phyloP scores from a whole-genome alignment of 768 basidiomycete species.

The Zangia roseola region DNA sequence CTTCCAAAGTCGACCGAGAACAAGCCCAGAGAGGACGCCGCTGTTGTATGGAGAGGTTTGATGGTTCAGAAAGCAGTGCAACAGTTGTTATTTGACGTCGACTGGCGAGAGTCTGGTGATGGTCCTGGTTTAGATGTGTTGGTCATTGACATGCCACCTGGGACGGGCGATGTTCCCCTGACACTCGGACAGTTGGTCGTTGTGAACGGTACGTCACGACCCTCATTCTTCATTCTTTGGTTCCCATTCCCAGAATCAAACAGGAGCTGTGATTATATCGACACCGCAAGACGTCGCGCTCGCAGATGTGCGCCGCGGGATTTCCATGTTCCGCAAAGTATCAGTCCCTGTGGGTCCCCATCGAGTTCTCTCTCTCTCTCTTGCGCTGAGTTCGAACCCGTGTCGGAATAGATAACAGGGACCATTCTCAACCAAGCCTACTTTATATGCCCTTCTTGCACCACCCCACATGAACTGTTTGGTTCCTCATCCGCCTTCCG shows the following conservation, averaged over 20 bases:
- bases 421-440: slow-evolving; percentile 86
- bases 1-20: slow-evolving; percentile 55
- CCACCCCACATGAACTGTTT: slow-evolving; percentile 60
- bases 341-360: slow-evolving; percentile 68
- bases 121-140: slow-evolving; percentile 71
- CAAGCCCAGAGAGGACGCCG: slow-evolving; percentile 61
- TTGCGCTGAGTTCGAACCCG: neutral
- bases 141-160: slow-evolving; percentile 95
- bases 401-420: slow-evolving; percentile 66
- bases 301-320: slow-evolving; percentile 88
- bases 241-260: neutral
- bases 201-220: slow-evolving; percentile 66
- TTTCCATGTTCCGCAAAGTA: slow-evolving; percentile 89
- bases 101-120: slow-evolving; percentile 57
- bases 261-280: slow-evolving; percentile 91
- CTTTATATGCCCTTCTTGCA: slow-evolving; percentile 76
- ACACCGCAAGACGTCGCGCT: slow-evolving; percentile 95
- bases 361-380: neutral
- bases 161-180: slow-evolving; percentile 94
- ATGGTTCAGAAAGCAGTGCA: slow-evolving; percentile 99
- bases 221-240: neutral
- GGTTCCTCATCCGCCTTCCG: slow-evolving; percentile 69
- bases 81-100: slow-evolving; percentile 93
- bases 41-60: slow-evolving; percentile 92
- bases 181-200: slow-evolving; percentile 85